phyloP scores from a whole-genome alignment of 306 rosid species.

The Ziziphus jujuba region DNA sequence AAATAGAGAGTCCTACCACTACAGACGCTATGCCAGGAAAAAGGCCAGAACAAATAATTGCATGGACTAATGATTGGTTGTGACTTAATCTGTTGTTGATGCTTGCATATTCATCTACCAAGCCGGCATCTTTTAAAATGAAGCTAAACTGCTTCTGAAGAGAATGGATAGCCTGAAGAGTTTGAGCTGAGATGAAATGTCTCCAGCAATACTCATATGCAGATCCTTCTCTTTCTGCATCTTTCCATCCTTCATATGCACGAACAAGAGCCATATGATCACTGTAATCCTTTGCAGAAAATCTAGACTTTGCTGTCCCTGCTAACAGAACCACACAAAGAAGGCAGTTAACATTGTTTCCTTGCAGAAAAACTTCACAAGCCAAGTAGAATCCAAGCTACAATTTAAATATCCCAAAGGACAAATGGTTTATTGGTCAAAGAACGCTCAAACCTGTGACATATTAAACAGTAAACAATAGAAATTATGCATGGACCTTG shows the following conservation, averaged over 20 bases:
- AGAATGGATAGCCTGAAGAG: constrained; percentile 97
- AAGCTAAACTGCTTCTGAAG: constrained; percentile 88
- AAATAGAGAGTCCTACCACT: constrained; percentile 60
- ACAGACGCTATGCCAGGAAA: constrained; percentile 96
- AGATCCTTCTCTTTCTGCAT: constrained; percentile 98
- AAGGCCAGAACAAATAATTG: constrained; percentile 90
- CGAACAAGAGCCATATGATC: constrained; percentile 99
- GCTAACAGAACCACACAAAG: constrained; percentile 65
- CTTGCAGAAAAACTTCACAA: neutral
- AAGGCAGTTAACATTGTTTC: neutral
- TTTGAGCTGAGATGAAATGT: constrained; percentile 93
- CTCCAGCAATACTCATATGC: constrained; percentile 98
- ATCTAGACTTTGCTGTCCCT: constrained; percentile 94
- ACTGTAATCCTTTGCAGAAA: constrained; percentile 96
- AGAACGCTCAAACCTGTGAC: no score
- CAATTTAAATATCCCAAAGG: neutral
- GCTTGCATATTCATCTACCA: constrained; percentile 71
- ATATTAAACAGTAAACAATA: no score
- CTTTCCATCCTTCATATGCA: constrained; percentile 99
- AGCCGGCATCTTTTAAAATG: constrained; percentile 84
- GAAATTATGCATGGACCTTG: no score
- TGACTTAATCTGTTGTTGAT: constrained; percentile 73
- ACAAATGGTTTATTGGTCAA: neutral
- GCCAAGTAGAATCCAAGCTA: no score
- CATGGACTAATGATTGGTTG: constrained; percentile 92